Evolutionary conservation across 306 rosid genomes (phyloP), one percentile per base, ranked within the genome.

Genomic region (Pyrus communis): DNA sequence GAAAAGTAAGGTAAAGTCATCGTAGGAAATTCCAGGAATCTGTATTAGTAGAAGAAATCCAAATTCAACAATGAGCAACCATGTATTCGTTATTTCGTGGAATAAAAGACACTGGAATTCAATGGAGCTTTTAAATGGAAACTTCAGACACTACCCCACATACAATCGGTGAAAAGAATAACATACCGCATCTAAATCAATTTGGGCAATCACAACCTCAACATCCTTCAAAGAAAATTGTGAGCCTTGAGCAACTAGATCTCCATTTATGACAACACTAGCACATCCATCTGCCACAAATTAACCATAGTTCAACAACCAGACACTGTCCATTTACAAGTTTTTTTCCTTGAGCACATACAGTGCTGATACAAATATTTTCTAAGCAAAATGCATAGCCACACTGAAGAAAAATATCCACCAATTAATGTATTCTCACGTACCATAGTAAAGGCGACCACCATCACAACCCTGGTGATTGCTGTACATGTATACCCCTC

Each of bases 391-490:
- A 12, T 28, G 43, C 22, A 64, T 8, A 64, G 19, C 19, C 6
- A 4, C 18, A 60, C 46, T 62, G 66, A 21, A 46, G 63, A 68
- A 71, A 61, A 75, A 71, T 14, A 65, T 11, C 21, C 64, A 13
- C 57, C 23, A 72, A 62, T 33, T 22, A 65, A 77, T 55, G 55
- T 21, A 80, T 57, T 52, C 5, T 46, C 58, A 63, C 62, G 49
- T 87, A 95, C 99, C 99, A 63, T 89, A 95, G 84, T 95, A 95
- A 80, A 95, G 98, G 63, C 99, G 98, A 40, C 96, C 93, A 4
- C 98, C 99, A 58, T 95, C 99, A 69, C 99, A 92, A 57, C 99
- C 98, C 84, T 92, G 98, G 9, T 86, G 98, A 81, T 95, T 95
- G 86, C 99, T 91, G 77, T 95, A 95, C 82, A 95, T 89, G 85